Evolutionary conservation across 2,329 filamentous ascomycete genomes (phyloP), one percentile per base, ranked within the genome.

Genomic region (Xylariomycetidae sp.): DNA sequence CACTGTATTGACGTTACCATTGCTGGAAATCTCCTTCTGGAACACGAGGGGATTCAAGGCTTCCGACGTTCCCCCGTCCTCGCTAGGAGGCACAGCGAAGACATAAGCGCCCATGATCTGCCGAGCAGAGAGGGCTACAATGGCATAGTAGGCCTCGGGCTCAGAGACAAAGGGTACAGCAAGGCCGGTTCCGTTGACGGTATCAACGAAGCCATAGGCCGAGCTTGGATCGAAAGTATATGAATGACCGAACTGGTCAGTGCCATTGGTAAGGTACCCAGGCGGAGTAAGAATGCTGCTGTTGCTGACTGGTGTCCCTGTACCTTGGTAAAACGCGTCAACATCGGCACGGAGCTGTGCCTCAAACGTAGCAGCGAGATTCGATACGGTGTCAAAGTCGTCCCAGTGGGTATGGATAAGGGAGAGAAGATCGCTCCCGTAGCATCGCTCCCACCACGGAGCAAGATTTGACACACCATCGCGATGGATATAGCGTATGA

Each of bases 21-120:
- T 82, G 6, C 82, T 87, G 1, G 82, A 86, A 34, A 92, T 90
- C 55, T 90, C 85, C 53, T 92, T 90, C 41, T 88, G 61, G 58
- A 90, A 90, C 28, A 90, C 58, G 19, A 89, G 68, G 0, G 82
- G 82, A 4, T 84, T 72, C 3, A 14, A 10, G 8, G 26, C 37
- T 4, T 23, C 22, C 2, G 30, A 14, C 4, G 13, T 22, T 26
- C 6, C 31, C 27, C 29, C 24, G 8, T 34, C 22, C 9, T 16
- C 16, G 5, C 38, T 34, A 3, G 80, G 72, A 10, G 83, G 81
- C 29, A 82, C 74, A 5, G 81, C 72, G 60, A 86, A 85, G 42
- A 76, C 79, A 6, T 81, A 85, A 1, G 82, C 85, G 4, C 84
- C 85, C 57, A 92, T 72, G 5, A 85, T 80, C 51, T 92, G 85